These are phyloP conservation scores for Noccaea caerulescens DNA, from an alignment of 345 rosid genomes.

Conservation along the genomic window DNA sequence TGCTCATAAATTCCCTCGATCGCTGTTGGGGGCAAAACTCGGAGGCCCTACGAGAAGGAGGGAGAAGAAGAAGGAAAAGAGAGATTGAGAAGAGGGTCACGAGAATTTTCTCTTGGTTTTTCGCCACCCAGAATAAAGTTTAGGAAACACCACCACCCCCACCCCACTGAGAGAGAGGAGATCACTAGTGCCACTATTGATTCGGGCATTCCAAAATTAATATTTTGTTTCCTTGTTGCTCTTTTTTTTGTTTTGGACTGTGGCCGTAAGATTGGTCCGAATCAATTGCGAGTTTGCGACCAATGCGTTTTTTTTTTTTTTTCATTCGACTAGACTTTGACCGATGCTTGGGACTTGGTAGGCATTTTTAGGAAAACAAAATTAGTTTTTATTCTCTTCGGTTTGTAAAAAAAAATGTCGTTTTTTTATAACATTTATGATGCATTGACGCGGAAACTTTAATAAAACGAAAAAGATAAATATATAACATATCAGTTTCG, in stretches of 20 bases:
- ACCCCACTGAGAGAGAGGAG: conserved; percentile 12
- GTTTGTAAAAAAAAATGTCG: too few species aligned
- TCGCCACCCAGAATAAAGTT: conserved; percentile 28
- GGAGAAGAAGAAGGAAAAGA: conserved; percentile 11
- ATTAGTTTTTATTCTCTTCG: too few species aligned
- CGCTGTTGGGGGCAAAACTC: conserved; percentile 41
- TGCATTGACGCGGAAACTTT: too few species aligned
- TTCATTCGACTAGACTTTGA: not conserved
- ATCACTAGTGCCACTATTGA: conserved; percentile 3
- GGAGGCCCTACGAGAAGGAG: conserved; percentile 43
- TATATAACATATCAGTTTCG: too few species aligned
- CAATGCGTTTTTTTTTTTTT: not conserved
- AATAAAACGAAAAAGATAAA: too few species aligned
- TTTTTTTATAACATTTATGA: too few species aligned
- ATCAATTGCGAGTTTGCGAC: not conserved
- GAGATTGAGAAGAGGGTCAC: conserved; percentile 35
- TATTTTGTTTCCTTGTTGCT: not conserved
- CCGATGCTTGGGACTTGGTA: not conserved
- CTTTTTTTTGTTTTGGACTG: not conserved
- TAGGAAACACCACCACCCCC: not conserved
- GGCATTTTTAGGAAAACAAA: not conserved
- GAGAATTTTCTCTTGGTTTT: conserved; percentile 42
- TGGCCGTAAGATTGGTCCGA: not conserved
- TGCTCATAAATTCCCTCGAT: conserved; percentile 69
- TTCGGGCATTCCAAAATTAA: not conserved